Percentiles rank a stretch among this genome's conserved stretches.
phyloP scores from a whole-genome alignment of 805 yeast species.

The Ogataea paradorogensis region DNA sequence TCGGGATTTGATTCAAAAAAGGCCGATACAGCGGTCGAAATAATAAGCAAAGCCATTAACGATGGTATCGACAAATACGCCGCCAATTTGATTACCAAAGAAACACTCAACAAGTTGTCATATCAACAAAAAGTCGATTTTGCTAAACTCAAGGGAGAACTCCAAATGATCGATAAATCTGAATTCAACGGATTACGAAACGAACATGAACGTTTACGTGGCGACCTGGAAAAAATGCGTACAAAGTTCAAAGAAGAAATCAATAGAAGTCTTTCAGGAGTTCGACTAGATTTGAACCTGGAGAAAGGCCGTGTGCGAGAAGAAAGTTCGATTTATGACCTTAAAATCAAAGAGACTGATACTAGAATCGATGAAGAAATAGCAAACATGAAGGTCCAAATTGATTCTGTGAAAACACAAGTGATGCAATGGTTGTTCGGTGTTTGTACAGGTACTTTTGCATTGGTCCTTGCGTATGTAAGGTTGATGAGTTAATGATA shows the following conservation, averaged over 20 bases:
- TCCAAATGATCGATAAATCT: conserved; percentile 80
- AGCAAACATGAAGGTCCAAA: conserved; percentile 91
- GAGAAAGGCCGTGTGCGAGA: conserved; percentile 96
- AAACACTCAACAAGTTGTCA: conserved; percentile 75
- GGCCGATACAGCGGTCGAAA: conserved; percentile 72
- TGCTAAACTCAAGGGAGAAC: conserved; percentile 89
- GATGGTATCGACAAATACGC: conserved; percentile 78
- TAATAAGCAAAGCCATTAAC: conserved; percentile 70
- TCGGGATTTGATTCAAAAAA: conserved; percentile 71
- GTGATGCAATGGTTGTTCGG: conserved; percentile 98
- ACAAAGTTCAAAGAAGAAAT: conserved; percentile 88
- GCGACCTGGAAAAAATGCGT: conserved; percentile 82
- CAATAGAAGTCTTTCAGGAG: conserved; percentile 85
- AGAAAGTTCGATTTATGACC: conserved; percentile 88
- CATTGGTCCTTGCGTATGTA: conserved; percentile 87
- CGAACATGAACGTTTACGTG: conserved; percentile 81
- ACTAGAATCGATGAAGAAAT: conserved; percentile 95
- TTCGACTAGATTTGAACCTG: conserved; percentile 82
- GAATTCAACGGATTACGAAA: conserved; percentile 79
- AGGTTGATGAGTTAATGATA: conserved; percentile 46
- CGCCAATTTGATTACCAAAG: conserved; percentile 78
- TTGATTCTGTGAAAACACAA: conserved; percentile 92
- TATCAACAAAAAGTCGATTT: conserved; percentile 97
- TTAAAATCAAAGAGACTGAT: conserved; percentile 91
- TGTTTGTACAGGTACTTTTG: conserved; percentile 97